Base-by-base conservation (phyloP, 2,329 filamentous ascomycete species). In the Sporothrix protearum region DNA sequence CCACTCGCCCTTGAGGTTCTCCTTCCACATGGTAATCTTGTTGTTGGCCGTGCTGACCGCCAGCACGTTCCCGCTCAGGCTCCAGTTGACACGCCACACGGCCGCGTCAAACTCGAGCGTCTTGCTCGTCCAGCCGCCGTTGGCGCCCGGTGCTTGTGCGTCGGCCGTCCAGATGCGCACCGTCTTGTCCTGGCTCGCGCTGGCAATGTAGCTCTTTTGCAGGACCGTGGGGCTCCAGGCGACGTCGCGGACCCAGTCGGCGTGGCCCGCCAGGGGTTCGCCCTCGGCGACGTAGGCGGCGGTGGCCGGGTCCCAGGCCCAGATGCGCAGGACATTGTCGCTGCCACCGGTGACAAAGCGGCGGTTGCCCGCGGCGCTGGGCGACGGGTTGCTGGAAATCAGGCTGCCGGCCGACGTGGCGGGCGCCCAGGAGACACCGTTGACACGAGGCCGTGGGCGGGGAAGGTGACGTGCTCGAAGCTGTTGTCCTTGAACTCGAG, bases 71-170 rank as follows among this genome's bases (percentile, higher is more conserved):
- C 96, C 96, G 81, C 93, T 97, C 79, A 98, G 85, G 77, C 94
- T 97, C 96, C 96, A 99, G 85, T 93, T 97, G 61, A 97, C 96
- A 71, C 96, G 90, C 96, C 96, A 99, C 72, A 97, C 88, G 63
- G 94, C 91, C 4, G 91, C 89, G 73, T 97, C 95, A 77, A 99
- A 97, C 77, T 91, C 89, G 75, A 99, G 86, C 53, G 92, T 89
- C 81, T 96, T 96, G 81, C 88, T 90, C 72, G 90, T 89, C 96
- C 96, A 99, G 30, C 87, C 88, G 86, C 84, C 33, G 87, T 83
- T 25, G 25, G 63, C 57, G 1, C 33, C 64, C 3, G 64, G 64
- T 3, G 69, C 61, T 51, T 66, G 69, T 25, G 74, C 39, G 77
- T 93, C 91, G 36, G 88, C 90, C 10, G 95, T 98, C 96, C 96